A percentile compares a stretch with the other conserved stretches of the same genome.
Conservation (phyloP, 306 rosid species). For the Fragaria nilgerrensis region DNA sequence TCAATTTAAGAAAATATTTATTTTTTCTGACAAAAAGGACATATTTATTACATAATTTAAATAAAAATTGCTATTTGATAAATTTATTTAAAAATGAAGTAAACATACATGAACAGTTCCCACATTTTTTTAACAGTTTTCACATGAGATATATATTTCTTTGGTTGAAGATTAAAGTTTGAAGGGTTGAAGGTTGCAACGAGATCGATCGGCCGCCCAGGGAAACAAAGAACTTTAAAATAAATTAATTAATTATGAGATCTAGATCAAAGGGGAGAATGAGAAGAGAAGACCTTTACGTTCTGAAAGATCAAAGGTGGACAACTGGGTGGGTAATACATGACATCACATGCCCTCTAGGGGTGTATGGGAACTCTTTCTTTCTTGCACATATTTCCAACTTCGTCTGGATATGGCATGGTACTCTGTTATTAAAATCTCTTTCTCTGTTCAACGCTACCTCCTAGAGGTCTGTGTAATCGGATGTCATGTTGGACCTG, state of each 20-base stretch:
- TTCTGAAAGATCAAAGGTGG: not conserved
- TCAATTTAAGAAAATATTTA: no score
- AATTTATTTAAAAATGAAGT: no score
- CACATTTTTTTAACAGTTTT: no score
- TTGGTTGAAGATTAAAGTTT: no score
- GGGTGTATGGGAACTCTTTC: not conserved
- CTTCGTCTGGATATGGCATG: not conserved
- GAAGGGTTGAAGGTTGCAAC: no score
- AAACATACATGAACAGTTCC: no score
- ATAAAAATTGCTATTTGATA: no score
- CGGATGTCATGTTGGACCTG: conserved; percentile 11
- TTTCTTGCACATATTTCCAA: conserved; percentile 6
- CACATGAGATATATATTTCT: no score
- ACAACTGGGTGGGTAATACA: not conserved
- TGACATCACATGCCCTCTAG: not conserved
- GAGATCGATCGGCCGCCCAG: not conserved
- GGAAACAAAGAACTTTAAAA: not conserved
- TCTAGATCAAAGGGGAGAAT: not conserved
- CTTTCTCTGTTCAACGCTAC: not conserved
- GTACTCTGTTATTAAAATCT: not conserved
- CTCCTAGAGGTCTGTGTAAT: conserved; percentile 13
- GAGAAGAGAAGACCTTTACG: not conserved
- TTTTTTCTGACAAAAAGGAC: no score
- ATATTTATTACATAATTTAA: no score
- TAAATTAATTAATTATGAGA: no score